phyloP scores from a whole-genome alignment of 2,329 filamentous ascomycete species.

The Cephalotrichum gorgonifer region DNA sequence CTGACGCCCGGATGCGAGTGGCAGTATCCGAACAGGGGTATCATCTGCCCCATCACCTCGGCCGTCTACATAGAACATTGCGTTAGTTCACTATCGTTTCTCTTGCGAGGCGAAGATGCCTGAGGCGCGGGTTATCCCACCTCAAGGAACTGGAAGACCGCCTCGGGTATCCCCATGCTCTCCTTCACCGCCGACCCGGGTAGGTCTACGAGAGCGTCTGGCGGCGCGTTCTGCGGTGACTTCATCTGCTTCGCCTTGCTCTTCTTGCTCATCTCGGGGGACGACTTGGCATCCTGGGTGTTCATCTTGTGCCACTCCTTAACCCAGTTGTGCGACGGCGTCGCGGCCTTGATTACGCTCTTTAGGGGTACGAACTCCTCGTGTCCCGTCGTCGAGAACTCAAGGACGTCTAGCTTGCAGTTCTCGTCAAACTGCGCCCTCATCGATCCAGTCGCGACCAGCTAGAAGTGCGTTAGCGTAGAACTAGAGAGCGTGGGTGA shows the following conservation, averaged over 20 bases:
- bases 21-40: conserved; percentile 48
- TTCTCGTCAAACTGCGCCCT: conserved; percentile 69
- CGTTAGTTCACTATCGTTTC: too few species aligned
- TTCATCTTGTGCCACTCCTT: conserved; percentile 57
- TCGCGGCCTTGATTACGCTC: conserved; percentile 49
- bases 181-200: conserved; percentile 46
- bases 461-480: conserved; percentile 28
- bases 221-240: conserved; percentile 47
- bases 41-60: conserved; percentile 59
- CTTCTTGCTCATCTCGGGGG: conserved; percentile 60
- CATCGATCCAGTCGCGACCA: conserved; percentile 68
- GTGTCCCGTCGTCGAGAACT: conserved; percentile 66
- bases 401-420: conserved; percentile 74
- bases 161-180: conserved; percentile 48
- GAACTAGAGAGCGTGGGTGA: not conserved
- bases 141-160: conserved; percentile 56
- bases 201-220: conserved; percentile 46
- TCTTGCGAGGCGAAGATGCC: too few species aligned
- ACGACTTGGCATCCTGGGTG: conserved; percentile 43
- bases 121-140: conserved; percentile 29
- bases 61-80: conserved; percentile 40
- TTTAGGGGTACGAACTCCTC: conserved; percentile 76
- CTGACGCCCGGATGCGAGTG: conserved; percentile 42
- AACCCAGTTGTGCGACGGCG: conserved; percentile 52
- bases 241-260: conserved; percentile 47